Evolutionary conservation across 2,329 filamentous ascomycete species (phyloP).

Genomic region (Calonectria montana): DNA sequence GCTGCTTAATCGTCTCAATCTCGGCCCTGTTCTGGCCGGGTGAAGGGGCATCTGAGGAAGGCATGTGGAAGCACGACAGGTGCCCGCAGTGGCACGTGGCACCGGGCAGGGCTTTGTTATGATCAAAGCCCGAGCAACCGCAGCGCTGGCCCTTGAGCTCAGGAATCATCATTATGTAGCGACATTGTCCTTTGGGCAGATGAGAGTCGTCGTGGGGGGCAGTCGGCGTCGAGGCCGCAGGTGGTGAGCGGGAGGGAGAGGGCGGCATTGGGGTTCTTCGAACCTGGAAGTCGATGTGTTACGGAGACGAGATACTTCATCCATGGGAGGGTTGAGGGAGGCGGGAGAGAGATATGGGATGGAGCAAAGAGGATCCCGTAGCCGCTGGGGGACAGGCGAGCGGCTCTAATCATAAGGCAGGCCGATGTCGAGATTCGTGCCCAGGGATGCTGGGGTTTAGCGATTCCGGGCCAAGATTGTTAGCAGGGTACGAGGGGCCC

Average conservation of each 20-base stretch:
- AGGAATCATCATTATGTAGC: constrained; percentile 67
- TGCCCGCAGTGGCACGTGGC: constrained; percentile 70
- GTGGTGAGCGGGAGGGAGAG: constrained; percentile 38
- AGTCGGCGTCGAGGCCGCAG: constrained; percentile 39
- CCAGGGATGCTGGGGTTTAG: constrained; percentile 41
- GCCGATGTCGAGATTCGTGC: constrained; percentile 44
- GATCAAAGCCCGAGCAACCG: constrained; percentile 67
- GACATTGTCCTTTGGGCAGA: constrained; percentile 68
- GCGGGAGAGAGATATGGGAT: constrained; percentile 34
- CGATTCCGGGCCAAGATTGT: constrained; percentile 37
- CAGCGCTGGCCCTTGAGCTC: constrained; percentile 69
- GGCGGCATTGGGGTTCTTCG: constrained; percentile 43
- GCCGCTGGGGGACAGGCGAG: constrained; percentile 30
- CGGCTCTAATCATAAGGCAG: constrained; percentile 46
- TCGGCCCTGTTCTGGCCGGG: constrained; percentile 59
- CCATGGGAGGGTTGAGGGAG: constrained; percentile 42
- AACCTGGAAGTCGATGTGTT: constrained; percentile 37
- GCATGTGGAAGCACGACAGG: constrained; percentile 68
- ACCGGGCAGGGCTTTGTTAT: constrained; percentile 64
- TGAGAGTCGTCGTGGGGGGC: constrained; percentile 53
- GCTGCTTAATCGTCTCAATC: constrained; percentile 43
- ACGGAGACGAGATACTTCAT: constrained; percentile 36
- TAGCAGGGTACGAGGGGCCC: constrained; percentile 34
- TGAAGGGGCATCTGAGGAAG: constrained; percentile 60
- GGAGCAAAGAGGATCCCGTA: constrained; percentile 31